phyloP scores from a whole-genome alignment of 768 basidiomycete genomes.

The Collybia mongolica region DNA sequence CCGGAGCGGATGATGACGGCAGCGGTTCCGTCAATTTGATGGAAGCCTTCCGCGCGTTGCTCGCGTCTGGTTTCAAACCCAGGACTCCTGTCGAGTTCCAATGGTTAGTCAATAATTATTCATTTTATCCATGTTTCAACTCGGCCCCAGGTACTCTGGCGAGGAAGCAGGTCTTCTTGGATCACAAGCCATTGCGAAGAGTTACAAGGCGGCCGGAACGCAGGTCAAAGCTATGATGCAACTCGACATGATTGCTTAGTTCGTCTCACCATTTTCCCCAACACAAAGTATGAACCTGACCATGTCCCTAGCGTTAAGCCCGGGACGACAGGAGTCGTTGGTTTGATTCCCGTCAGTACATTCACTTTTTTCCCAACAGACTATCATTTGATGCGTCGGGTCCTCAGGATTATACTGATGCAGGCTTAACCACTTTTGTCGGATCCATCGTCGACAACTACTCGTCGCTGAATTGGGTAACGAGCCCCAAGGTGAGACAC shows the following conservation, averaged over 20 bases:
- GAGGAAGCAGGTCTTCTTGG: slow-evolving; percentile 52
- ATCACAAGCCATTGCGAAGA: slow-evolving; percentile 42
- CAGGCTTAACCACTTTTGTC: slow-evolving; percentile 40
- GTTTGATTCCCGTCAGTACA: slow-evolving; percentile 24
- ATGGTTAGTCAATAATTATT: slow-evolving; percentile 28
- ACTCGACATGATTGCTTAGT: slow-evolving; percentile 47
- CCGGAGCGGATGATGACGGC: slow-evolving; percentile 25
- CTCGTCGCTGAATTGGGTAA: slow-evolving; percentile 38
- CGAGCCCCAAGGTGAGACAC: slow-evolving; percentile 36
- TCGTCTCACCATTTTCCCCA: slow-evolving; percentile 10
- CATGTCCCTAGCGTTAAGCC: slow-evolving; percentile 37
- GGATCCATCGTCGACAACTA: slow-evolving; percentile 40
- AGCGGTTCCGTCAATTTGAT: slow-evolving; percentile 49
- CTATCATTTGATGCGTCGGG: neutral
- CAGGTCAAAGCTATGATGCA: slow-evolving; percentile 43
- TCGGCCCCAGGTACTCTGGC: slow-evolving; percentile 23
- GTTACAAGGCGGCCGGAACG: slow-evolving; percentile 39
- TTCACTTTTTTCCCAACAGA: neutral
- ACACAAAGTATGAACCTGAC: slow-evolving; percentile 7
- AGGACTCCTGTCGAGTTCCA: slow-evolving; percentile 45
- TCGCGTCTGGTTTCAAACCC: slow-evolving; percentile 39
- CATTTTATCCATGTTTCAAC: no score
- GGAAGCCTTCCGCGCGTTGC: slow-evolving; percentile 39
- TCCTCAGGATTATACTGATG: slow-evolving; percentile 26
- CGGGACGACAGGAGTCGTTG: slow-evolving; percentile 39